Percentiles rank a stretch among this genome's conserved stretches.
These are phyloP conservation scores for Tuber aestivum DNA, from an alignment of 495 filamentous ascomycete species.

Conservation along the genomic window DNA sequence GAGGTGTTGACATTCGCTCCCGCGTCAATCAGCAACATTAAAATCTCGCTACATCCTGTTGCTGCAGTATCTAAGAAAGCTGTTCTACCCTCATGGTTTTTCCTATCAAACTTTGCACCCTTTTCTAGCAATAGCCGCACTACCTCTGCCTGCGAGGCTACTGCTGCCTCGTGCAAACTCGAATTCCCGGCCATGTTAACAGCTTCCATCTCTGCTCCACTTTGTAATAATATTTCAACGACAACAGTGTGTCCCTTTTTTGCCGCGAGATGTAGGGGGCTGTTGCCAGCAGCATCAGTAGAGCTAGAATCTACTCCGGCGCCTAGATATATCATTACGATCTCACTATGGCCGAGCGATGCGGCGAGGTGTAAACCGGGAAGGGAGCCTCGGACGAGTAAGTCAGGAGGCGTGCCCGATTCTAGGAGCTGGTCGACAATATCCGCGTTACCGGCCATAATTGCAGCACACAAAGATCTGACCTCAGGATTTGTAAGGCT, in stretches of 20 bases:
- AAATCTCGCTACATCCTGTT: background rate
- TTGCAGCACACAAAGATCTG: background rate
- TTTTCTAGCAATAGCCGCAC: background rate
- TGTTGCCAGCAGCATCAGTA: background rate
- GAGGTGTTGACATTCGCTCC: background rate
- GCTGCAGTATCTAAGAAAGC: background rate
- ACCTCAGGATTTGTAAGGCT: background rate
- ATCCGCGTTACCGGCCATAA: background rate
- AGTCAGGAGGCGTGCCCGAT: conserved; percentile 1
- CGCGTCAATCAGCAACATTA: background rate
- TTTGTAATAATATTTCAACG: background rate
- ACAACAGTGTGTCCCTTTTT: background rate
- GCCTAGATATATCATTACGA: background rate
- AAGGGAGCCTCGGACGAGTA: background rate
- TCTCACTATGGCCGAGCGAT: background rate
- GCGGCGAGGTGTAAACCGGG: background rate
- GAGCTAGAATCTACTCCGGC: background rate
- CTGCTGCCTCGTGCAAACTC: background rate
- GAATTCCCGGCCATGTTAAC: background rate
- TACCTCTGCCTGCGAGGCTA: background rate
- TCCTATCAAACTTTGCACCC: background rate
- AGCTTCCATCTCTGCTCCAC: background rate
- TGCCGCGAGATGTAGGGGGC: background rate
- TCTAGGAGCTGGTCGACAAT: background rate
- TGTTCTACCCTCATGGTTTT: background rate